Evolutionary conservation across 345 rosid genomes (phyloP).

Genomic region (Linum lewisii): DNA sequence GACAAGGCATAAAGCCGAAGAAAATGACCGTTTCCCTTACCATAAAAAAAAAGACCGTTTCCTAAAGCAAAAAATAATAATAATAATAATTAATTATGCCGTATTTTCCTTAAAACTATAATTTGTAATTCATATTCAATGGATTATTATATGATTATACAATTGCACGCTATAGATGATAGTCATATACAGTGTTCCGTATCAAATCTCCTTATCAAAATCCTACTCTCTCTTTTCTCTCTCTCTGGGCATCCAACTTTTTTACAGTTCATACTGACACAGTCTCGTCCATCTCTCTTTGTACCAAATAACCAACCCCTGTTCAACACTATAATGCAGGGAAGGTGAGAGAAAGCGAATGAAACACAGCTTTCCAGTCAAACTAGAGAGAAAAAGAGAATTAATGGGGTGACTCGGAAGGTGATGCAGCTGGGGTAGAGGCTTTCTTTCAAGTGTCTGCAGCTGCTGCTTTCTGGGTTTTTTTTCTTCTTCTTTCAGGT

Average conservation of each 20-base stretch:
- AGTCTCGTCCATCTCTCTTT: constrained; percentile 1
- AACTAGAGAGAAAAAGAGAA: constrained; percentile 13
- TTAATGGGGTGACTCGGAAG: constrained; percentile 40
- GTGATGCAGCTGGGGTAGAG: constrained; percentile 32
- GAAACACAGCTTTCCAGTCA: neutral
- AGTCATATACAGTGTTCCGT: too few species aligned
- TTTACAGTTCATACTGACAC: constrained; percentile 3
- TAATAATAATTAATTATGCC: neutral
- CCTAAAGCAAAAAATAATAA: neutral
- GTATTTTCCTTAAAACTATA: neutral
- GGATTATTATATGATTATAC: too few species aligned
- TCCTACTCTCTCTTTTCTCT: neutral
- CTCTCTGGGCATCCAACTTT: neutral
- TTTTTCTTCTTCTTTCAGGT: constrained; percentile 14
- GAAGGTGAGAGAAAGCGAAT: constrained; percentile 24
- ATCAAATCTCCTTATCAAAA: too few species aligned
- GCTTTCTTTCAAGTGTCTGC: constrained; percentile 14
- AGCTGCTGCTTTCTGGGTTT: constrained; percentile 31
- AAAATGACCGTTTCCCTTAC: constrained; percentile 19
- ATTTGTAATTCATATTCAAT: too few species aligned
- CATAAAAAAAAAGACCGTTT: constrained; percentile 19
- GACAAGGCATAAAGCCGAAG: constrained; percentile 11
- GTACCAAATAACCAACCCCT: constrained; percentile 12
- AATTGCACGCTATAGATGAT: too few species aligned
- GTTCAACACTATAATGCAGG: constrained; percentile 20